Evolutionary conservation across 768 basidiomycete species (phyloP).

Genomic region (Pisolithus marmoratus): DNA sequence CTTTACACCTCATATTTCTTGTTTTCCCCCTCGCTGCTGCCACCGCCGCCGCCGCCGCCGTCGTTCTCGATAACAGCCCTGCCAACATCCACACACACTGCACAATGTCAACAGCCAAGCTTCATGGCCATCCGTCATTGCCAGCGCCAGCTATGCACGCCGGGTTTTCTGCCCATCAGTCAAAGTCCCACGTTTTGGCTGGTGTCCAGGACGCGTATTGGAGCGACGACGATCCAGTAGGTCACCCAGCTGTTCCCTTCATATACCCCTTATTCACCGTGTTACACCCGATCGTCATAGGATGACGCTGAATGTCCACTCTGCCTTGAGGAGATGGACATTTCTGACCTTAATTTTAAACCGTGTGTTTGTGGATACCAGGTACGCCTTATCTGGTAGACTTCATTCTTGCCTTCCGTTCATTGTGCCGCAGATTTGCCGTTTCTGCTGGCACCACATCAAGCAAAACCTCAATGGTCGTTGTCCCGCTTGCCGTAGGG

Average conservation of each 20-base stretch:
- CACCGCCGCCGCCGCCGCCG: not conserved
- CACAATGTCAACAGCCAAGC: conserved; percentile 48
- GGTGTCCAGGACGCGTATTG: conserved; percentile 96
- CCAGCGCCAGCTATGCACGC: conserved; percentile 73
- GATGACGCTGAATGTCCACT: conserved; percentile 98
- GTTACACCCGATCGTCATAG: conserved; percentile 37
- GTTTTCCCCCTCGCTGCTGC: not conserved
- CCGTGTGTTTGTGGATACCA: conserved; percentile 99
- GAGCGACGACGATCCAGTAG: conserved; percentile 86
- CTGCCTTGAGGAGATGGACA: conserved; percentile 98
- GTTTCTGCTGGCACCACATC: conserved; percentile 99
- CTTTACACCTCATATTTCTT: conserved; percentile 13
- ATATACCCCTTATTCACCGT: conserved; percentile 10
- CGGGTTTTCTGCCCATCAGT: conserved; percentile 65
- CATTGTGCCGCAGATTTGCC: conserved; percentile 71
- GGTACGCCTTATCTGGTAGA: conserved; percentile 37
- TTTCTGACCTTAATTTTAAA: conserved; percentile 98
- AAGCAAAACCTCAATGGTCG: conserved; percentile 92
- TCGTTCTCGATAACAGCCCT: conserved; percentile 13
- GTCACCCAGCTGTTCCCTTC: conserved; percentile 16
- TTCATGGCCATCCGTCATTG: conserved; percentile 56
- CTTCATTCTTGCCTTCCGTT: conserved; percentile 12
- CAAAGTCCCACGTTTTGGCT: conserved; percentile 80
- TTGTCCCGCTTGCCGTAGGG: conserved; percentile 92
- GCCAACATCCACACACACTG: conserved; percentile 2